These are phyloP conservation scores for Boletus sp. DNA, from an alignment of 1,284 basidiomycete species.

Conservation along the genomic window DNA sequence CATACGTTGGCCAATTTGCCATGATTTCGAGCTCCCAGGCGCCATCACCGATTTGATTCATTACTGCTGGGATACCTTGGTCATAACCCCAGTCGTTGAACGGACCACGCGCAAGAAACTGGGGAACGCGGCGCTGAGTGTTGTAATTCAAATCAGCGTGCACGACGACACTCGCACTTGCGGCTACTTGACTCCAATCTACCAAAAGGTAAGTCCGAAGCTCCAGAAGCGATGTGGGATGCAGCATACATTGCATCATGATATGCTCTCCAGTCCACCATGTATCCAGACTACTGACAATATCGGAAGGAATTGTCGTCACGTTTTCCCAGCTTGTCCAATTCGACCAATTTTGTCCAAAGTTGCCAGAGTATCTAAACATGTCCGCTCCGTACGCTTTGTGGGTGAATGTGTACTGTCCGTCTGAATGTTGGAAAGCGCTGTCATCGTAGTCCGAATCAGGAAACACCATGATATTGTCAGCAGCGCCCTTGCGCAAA, in stretches of 20 bases:
- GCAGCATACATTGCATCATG: conserved; percentile 74
- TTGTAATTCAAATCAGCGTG: conserved; percentile 73
- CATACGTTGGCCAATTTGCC: conserved; percentile 81
- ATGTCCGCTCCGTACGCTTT: conserved; percentile 81
- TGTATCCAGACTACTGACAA: conserved; percentile 51
- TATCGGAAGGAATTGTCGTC: conserved; percentile 56
- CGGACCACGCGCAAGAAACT: conserved; percentile 78
- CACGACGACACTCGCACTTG: conserved; percentile 62
- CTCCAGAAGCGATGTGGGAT: neutral
- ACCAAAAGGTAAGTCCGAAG: conserved; percentile 1
- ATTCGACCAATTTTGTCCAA: conserved; percentile 77
- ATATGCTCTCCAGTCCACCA: conserved; percentile 86
- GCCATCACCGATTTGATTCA: conserved; percentile 59
- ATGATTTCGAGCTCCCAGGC: conserved; percentile 81
- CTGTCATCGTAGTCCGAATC: conserved; percentile 69
- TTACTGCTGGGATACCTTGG: conserved; percentile 65
- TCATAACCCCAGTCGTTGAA: conserved; percentile 93
- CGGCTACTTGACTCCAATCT: conserved; percentile 73
- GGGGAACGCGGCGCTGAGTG: conserved; percentile 71
- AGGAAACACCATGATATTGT: conserved; percentile 83
- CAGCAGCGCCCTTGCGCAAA: conserved; percentile 67
- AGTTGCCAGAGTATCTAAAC: conserved; percentile 83
- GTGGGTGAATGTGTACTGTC: conserved; percentile 73
- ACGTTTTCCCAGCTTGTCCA: conserved; percentile 76
- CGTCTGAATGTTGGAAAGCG: conserved; percentile 58